These are phyloP conservation scores for Scopulariopsis brevicaulis DNA, from an alignment of 2,329 filamentous ascomycete genomes.

Conservation along the genomic window DNA sequence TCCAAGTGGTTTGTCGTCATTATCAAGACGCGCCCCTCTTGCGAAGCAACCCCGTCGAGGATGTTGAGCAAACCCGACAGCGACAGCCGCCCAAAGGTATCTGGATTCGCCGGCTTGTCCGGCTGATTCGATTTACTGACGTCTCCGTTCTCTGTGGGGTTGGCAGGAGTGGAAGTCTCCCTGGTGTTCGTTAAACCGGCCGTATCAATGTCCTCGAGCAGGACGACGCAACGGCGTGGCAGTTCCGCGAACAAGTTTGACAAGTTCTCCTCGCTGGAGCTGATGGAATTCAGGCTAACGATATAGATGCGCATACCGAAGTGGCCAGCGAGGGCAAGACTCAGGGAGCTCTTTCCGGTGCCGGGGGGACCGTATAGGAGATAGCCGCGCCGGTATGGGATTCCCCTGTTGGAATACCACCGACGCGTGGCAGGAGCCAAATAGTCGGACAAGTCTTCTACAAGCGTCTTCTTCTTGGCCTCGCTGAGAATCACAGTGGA, in stretches of 20 bases:
- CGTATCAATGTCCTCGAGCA: conserved; percentile 68
- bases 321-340: conserved; percentile 57
- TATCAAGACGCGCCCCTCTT: conserved; percentile 51
- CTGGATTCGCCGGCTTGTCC: conserved; percentile 2
- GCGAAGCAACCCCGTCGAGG: conserved; percentile 60
- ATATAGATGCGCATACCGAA: conserved; percentile 65
- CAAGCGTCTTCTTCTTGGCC: conserved; percentile 43
- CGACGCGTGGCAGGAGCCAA: conserved; percentile 49
- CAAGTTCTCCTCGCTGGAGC: conserved; percentile 54
- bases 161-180: conserved; percentile 16
- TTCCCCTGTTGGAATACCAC: conserved; percentile 80
- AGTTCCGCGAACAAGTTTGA: conserved; percentile 53
- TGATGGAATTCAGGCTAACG: conserved; percentile 51
- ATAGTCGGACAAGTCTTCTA: conserved; percentile 52
- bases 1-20: conserved; percentile 57
- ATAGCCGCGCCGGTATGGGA: conserved; percentile 77
- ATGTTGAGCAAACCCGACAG: conserved; percentile 72
- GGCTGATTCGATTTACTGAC: conserved; percentile 10
- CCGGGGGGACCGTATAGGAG: conserved; percentile 72
- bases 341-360: conserved; percentile 67
- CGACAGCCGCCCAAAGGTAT: conserved; percentile 33
- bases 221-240: conserved; percentile 58
- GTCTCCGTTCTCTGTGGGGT: conserved; percentile 7
- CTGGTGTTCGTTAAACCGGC: conserved; percentile 56
- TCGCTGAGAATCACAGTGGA: conserved; percentile 56